These are phyloP conservation scores for Monosporascus sp. DNA, from an alignment of 2,329 filamentous ascomycete genomes.

Conservation along the genomic window DNA sequence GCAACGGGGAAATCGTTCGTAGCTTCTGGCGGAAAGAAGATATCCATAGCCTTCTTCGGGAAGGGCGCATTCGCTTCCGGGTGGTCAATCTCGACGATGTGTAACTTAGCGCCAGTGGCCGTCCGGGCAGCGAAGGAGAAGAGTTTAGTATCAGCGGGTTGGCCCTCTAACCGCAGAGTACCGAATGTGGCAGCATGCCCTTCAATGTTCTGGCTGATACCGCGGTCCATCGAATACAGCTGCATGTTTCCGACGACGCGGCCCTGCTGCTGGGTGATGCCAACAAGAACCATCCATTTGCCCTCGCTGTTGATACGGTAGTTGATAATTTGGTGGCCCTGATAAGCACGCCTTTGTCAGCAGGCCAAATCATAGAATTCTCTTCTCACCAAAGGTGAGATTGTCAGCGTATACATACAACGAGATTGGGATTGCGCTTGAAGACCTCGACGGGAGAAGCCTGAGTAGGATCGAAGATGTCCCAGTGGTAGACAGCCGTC, in stretches of 20 bases:
- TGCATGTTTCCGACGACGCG: constrained; percentile 96
- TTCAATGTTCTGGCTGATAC: constrained; percentile 97
- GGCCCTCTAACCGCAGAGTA: constrained; percentile 81
- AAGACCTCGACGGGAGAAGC: constrained; percentile 83
- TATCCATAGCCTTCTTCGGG: constrained; percentile 92
- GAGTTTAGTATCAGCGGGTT: constrained; percentile 84
- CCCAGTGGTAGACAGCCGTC: constrained; percentile 92
- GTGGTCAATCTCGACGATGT: constrained; percentile 97
- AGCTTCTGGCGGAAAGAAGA: constrained; percentile 95
- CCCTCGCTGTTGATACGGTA: constrained; percentile 93
- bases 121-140: constrained; percentile 96
- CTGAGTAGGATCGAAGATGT: constrained; percentile 83
- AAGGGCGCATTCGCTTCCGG: constrained; percentile 83
- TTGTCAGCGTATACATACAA: constrained; percentile 49
- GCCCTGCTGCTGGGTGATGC: constrained; percentile 88
- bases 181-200: constrained; percentile 95
- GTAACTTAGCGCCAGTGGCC: constrained; percentile 85
- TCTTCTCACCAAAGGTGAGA: not conserved
- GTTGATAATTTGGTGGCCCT: constrained; percentile 99
- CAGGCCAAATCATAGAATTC: not conserved
- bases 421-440: constrained; percentile 86
- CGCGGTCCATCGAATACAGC: constrained; percentile 90
- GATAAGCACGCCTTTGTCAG: constrained; percentile 18
- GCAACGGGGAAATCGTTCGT: constrained; percentile 97
- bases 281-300: constrained; percentile 98